phyloP scores from a whole-genome alignment of 177 flowering plant species.

The Vitis hybrid region DNA sequence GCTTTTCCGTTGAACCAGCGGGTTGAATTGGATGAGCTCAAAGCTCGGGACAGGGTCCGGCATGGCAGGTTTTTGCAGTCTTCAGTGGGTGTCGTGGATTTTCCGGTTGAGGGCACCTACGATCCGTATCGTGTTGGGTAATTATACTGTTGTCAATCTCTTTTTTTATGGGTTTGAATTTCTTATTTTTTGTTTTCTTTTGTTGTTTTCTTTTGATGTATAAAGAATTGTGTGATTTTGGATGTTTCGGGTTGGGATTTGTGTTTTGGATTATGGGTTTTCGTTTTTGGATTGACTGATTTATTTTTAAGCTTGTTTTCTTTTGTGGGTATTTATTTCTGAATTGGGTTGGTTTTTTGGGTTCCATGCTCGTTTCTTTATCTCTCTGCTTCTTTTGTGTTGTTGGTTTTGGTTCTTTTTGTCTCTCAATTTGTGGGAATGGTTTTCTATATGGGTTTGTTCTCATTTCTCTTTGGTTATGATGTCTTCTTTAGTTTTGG shows the following conservation, averaged over 20 bases:
- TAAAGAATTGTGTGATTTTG: not conserved
- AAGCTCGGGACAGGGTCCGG: conserved; percentile 56
- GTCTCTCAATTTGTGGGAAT: not conserved
- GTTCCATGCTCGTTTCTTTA: not conserved
- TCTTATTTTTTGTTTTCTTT: not conserved
- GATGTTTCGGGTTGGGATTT: not conserved
- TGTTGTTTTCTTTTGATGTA: not conserved
- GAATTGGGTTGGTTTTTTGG: not conserved
- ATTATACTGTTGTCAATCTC: not conserved
- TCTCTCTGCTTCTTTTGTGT: not conserved
- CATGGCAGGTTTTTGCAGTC: conserved; percentile 76
- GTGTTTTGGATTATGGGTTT: not conserved
- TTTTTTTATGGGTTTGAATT: not conserved
- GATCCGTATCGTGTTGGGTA: conserved; percentile 91
- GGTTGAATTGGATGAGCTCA: conserved; percentile 53
- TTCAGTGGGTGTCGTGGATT: conserved; percentile 72
- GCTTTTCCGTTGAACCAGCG: conserved; percentile 51
- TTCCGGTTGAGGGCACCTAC: conserved; percentile 70
- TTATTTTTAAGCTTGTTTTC: not conserved
- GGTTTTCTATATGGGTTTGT: not conserved
- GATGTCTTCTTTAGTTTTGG: conserved; percentile 2
- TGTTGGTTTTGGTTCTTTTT: not conserved
- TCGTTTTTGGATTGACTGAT: not conserved
- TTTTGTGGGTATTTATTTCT: conserved; percentile 5
- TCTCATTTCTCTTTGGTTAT: conserved; percentile 5